Base-by-base conservation (phyloP, 306 rosid genomes). In the Cucurbita ficifolia region DNA sequence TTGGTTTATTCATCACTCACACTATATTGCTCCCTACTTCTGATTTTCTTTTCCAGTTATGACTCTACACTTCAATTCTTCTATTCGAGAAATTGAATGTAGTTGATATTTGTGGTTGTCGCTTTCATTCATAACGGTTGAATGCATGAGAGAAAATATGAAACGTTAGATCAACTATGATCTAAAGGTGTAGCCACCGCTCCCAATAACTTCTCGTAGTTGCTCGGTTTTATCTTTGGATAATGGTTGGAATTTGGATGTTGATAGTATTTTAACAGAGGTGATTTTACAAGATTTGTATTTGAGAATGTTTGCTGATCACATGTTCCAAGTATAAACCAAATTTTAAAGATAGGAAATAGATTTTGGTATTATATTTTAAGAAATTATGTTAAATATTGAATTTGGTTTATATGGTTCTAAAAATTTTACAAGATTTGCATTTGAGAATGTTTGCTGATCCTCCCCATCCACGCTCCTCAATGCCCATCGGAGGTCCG, bases 401-500 rank as follows among this genome's bases (percentile, higher is more conserved):
- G 14, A 49, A 13, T 49, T 3, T 49, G n/a, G 52, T 48, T 13
- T 1, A 11, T 48, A 48, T 48, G 52, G 51, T 43, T 8, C 3
- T 1, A 43, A 8, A 9, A 3, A 10, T 8, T 43, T 40, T 40
- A 29, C 33, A 29, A 29, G 45, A 9, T 40, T 40, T 8, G 10
- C 7, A 40, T 43, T 46, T 46, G 0, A 46, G 1, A 46, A 4
- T 48, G 33, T 29, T 29, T 29, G 33, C 33, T 29, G 40, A 22
- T 77, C 14, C 3, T 82, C 84, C 45, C 72, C 75, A 19, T 84
- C 78, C 76, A 79, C 70, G 64, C 76, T 38, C 10, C 12, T 43
- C 62, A 89, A 49, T 67, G 57, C 77, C 4, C 56, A 89, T 52
- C 18, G 72, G 73, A 38, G 80, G 78, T 83, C 89, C 3, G 82